These are phyloP conservation scores for Acanthamoeba healyi DNA, from an alignment of 208 protist genomes.

Conservation along the genomic window DNA sequence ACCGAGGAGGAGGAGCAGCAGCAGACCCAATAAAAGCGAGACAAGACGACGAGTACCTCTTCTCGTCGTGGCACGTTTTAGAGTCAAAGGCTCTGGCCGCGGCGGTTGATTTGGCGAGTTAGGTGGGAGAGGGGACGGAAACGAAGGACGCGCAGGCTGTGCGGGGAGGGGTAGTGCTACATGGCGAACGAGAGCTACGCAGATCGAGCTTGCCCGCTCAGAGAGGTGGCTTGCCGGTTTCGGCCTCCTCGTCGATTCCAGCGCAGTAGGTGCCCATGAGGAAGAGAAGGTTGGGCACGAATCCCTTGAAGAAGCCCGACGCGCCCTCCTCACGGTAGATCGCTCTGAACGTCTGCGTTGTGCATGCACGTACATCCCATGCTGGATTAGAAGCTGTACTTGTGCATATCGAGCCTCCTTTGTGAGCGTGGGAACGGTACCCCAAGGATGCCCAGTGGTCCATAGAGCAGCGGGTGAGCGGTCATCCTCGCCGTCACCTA, in stretches of 20 bases:
- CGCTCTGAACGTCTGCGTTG: background rate
- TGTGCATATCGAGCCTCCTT: too few species aligned
- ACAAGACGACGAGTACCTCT: too few species aligned
- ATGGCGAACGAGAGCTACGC: too few species aligned
- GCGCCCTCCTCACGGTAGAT: slow-evolving; percentile 26
- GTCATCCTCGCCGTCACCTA: background rate
- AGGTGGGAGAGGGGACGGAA: too few species aligned
- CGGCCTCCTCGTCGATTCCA: background rate
- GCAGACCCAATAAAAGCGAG: too few species aligned
- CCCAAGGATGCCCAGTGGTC: background rate
- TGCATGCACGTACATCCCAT: background rate
- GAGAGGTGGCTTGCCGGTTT: background rate
- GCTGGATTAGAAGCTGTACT: too few species aligned
- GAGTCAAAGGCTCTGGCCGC: too few species aligned
- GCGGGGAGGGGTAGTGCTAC: too few species aligned
- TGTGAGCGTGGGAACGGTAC: background rate
- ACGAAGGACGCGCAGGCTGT: too few species aligned
- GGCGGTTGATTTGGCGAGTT: too few species aligned
- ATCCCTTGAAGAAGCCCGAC: slow-evolving; percentile 43
- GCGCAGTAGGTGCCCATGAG: slow-evolving; percentile 1
- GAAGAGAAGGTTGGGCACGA: background rate
- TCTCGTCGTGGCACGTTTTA: too few species aligned
- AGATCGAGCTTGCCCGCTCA: too few species aligned
- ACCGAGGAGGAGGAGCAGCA: background rate
- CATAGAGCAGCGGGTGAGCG: background rate